Evolutionary conservation across 2,329 filamentous ascomycete genomes (phyloP), one percentile per base, ranked within the genome.

Genomic region (Aspergillus sp.): DNA sequence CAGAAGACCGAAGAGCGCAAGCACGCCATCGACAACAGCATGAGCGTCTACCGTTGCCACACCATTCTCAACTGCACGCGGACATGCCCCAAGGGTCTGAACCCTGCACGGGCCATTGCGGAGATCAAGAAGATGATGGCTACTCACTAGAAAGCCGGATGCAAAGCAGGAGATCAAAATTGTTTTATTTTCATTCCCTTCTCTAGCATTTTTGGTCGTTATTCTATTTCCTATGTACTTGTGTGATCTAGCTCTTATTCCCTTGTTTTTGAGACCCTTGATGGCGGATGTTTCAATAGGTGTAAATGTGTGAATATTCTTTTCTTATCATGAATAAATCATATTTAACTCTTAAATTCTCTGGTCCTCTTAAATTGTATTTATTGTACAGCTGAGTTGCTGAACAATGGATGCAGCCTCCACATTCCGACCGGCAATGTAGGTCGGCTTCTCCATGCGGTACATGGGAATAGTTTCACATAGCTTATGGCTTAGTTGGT

Each of bases 41-140:
- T 99, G 95, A 96, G 90, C 79, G 77, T 99, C 77, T 99, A 99
- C 85, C 86, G 95, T 73, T 99, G 95, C 85, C 95, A 99, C 84
- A 99, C 95, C 64, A 99, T 99, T 75, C 86, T 99, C 69, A 99
- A 99, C 86, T 99, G 93, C 87, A 93, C 93, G 66, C 85, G 91
- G 77, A 96, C 93, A 56, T 99, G 95, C 79, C 95, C 95, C 74
- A 99, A 99, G 90, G 95, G 95, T 46, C 80, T 99, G 69, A 99
- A 99, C 83, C 95, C 95, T 19, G 95, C 91, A 64, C 84, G 91
- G 74, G 95, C 95, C 17, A 96, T 99, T 80, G 93, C 93, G 53
- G 90, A 97, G 84, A 96, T 97, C 78, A 98, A 98, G 90, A 97
- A 97, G 90, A 86, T 88, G 80, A 89, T 98, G 90, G 86, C 93